Conservation (phyloP, 768 basidiomycete species). For the Xerocomellus intermedius region DNA sequence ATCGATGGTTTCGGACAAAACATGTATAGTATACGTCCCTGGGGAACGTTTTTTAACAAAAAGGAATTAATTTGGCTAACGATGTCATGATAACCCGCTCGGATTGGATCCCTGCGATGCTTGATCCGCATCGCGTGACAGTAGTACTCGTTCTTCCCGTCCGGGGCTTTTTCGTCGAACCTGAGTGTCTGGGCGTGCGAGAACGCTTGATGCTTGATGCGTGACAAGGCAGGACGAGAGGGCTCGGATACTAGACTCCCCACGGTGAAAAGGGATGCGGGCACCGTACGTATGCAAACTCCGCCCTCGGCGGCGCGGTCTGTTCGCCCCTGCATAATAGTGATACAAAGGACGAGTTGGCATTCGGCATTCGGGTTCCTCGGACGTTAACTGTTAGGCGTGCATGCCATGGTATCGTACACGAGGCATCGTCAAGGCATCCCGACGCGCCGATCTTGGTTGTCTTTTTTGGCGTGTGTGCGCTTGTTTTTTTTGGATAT, state of each 20-base stretch:
- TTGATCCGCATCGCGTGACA: background rate
- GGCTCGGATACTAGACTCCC: background rate
- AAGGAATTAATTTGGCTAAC: background rate
- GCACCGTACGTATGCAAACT: too few relatives aligned
- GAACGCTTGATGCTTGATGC: background rate
- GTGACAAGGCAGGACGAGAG: background rate
- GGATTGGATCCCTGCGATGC: background rate
- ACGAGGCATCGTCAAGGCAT: background rate
- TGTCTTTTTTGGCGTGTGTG: background rate
- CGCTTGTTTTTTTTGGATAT: background rate
- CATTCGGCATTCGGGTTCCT: background rate
- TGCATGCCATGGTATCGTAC: background rate
- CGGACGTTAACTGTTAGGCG: background rate
- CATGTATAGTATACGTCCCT: background rate
- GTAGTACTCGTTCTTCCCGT: background rate
- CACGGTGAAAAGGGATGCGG: too few relatives aligned
- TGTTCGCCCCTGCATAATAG: too few relatives aligned
- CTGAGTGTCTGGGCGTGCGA: background rate
- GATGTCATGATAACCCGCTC: background rate
- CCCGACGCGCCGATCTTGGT: background rate
- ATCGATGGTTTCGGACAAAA: conserved; percentile 3
- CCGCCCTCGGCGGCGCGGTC: too few relatives aligned
- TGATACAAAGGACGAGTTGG: background rate
- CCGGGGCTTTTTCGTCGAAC: background rate
- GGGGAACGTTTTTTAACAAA: background rate